These are phyloP conservation scores for Cordyceps cateniannulata DNA, from an alignment of 2,329 filamentous ascomycete species.

Conservation along the genomic window DNA sequence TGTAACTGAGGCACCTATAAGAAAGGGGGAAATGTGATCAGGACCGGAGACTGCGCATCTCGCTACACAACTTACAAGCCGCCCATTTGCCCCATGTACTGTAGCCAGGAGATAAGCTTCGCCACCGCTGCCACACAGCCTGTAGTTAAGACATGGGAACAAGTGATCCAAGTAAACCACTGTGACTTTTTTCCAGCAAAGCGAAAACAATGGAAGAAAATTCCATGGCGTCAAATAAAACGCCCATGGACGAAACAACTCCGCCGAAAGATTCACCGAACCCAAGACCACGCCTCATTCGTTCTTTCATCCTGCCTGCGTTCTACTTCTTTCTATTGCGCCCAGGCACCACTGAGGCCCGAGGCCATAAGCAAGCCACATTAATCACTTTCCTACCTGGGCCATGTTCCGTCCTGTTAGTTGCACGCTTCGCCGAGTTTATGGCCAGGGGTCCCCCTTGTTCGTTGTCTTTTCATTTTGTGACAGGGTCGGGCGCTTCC, in stretches of 20 bases:
- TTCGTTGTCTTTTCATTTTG: background rate
- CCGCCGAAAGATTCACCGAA: constrained; percentile 11
- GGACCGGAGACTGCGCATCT: too few relatives aligned
- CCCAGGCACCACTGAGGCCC: background rate
- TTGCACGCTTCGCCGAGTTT: background rate
- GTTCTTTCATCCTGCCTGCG: too few relatives aligned
- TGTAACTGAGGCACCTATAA: too few relatives aligned
- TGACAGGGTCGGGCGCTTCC: constrained; percentile 6
- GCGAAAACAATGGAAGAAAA: background rate
- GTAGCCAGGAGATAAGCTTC: background rate
- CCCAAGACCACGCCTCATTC: background rate
- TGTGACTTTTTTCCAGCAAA: background rate
- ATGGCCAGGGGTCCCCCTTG: background rate
- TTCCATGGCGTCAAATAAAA: background rate
- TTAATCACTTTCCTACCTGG: constrained; percentile 7
- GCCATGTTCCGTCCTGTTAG: background rate
- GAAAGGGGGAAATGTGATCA: too few relatives aligned
- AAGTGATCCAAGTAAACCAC: background rate
- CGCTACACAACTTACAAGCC: background rate
- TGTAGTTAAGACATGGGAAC: background rate
- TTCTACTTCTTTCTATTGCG: background rate
- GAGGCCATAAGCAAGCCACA: constrained; percentile 8
- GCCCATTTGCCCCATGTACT: background rate
- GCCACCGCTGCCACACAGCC: background rate
- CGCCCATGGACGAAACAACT: background rate